Base-by-base conservation (phyloP, 768 basidiomycete species). In the Russula abietina region DNA sequence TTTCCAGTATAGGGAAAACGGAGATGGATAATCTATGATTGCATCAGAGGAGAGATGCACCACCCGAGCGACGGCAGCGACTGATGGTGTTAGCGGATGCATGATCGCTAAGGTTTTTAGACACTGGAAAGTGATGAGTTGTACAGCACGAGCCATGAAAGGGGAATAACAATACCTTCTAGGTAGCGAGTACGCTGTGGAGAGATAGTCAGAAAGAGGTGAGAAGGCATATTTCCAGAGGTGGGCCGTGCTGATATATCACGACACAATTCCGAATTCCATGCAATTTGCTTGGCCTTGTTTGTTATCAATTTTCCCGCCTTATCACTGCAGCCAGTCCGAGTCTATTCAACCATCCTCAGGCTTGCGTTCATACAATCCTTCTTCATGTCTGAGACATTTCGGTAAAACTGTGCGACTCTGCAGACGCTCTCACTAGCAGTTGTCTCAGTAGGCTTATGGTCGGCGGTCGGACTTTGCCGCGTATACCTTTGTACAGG, bases 41-140 rank as follows among this genome's bases (percentile, higher is more conserved):
- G 81, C 74, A 68, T 89, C 88, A 9, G 90, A 88, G 32, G 85
- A 78, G 33, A 89, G 74, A 71, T 81, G 85, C n/a, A 85, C 87
- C 64, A 91, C 79, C 38, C 89, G 85, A 45, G 86, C 81, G 59
- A 88, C 86, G 6, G 80, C 69, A 14, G 69, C 59, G 51, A 75
- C 67, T 1, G 77, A 65, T 30, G 70, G 65, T 54, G 65, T 59
- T 36, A 62, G 26, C 19, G 58, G 30, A 66, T 67, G 62, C 49
- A 45, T 41, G 30, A 6, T 32, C 14, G 14, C 48, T 49, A 38
- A 0, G n/a, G 3, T 17, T 30, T 28, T 8, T 39, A 53, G 39
- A 17, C 33, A 17, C 39, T 41, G 36, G 6, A 14, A 45, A 41
- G 3, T 3, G 36, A 33, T 41, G 14, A 49, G 57, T 24, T 14